Percentiles rank a stretch among this genome's conserved stretches.
phyloP scores from a whole-genome alignment of 2,329 filamentous ascomycete genomes.

The Paraphoma sp. region DNA sequence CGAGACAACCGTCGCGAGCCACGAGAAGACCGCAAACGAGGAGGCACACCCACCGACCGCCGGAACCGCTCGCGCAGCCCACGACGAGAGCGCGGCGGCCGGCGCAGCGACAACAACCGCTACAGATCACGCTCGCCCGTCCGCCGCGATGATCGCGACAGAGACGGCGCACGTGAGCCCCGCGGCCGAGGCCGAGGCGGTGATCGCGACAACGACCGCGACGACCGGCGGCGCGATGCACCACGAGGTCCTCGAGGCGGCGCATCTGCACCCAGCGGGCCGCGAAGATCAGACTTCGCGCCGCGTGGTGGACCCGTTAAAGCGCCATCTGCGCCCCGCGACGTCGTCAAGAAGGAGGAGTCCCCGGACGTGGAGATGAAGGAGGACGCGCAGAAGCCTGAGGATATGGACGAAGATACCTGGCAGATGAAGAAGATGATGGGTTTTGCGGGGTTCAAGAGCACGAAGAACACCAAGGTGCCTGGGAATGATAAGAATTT shows the following conservation, averaged over 20 bases:
- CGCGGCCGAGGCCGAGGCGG: slow-evolving; percentile 11
- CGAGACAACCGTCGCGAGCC: slow-evolving; percentile 28
- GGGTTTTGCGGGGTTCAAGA: slow-evolving; percentile 86
- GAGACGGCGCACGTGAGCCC: slow-evolving; percentile 19
- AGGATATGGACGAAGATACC: slow-evolving; percentile 66
- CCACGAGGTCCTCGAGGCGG: slow-evolving; percentile 36
- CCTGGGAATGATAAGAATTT: slow-evolving; percentile 81
- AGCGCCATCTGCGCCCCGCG: slow-evolving; percentile 15
- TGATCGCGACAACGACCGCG: slow-evolving; percentile 18
- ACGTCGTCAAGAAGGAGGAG: slow-evolving; percentile 20
- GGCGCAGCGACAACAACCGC: slow-evolving; percentile 26
- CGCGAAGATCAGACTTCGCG: slow-evolving; percentile 12
- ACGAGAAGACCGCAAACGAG: slow-evolving; percentile 24
- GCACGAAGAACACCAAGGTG: slow-evolving; percentile 88
- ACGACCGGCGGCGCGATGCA: slow-evolving; percentile 15
- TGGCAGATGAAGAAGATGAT: slow-evolving; percentile 84
- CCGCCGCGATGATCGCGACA: slow-evolving; percentile 28
- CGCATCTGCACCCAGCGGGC: slow-evolving; percentile 9
- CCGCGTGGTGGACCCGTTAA: slow-evolving; percentile 13
- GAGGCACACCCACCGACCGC: slow-evolving; percentile 31
- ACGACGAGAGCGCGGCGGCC: slow-evolving; percentile 35
- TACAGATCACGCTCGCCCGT: slow-evolving; percentile 38
- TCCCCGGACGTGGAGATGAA: slow-evolving; percentile 37
- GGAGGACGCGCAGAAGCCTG: slow-evolving; percentile 32
- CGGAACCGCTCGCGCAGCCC: slow-evolving; percentile 45